phyloP scores from a whole-genome alignment of 805 yeast species.

The Sugiyamaella mastotermitis region DNA sequence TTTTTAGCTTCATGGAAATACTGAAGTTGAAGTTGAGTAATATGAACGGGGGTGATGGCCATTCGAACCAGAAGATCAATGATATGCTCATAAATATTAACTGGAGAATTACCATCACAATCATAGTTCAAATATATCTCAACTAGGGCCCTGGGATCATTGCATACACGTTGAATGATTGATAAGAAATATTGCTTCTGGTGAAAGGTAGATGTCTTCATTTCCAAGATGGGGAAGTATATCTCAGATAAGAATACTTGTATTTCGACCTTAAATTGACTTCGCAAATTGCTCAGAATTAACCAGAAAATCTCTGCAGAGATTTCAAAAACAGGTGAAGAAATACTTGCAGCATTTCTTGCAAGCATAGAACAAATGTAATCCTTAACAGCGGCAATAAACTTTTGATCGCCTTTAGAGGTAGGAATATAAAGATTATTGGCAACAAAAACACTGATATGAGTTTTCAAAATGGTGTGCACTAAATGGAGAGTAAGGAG shows the following conservation, averaged over 20 bases:
- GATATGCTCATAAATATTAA: constrained; percentile 79
- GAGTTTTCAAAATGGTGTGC: constrained; percentile 78
- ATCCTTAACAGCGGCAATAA: constrained; percentile 77
- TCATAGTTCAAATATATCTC: constrained; percentile 94
- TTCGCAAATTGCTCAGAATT: constrained; percentile 71
- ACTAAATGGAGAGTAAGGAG: constrained; percentile 80
- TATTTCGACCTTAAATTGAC: constrained; percentile 85
- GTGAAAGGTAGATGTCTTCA: constrained; percentile 85
- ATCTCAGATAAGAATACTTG: constrained; percentile 91
- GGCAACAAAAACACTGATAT: constrained; percentile 69
- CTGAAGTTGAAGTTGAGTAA: constrained; percentile 60
- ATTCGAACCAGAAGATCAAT: constrained; percentile 68
- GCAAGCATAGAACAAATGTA: constrained; percentile 77
- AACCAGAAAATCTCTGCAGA: constrained; percentile 93
- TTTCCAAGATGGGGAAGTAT: constrained; percentile 88
- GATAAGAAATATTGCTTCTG: constrained; percentile 84
- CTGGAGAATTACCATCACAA: constrained; percentile 70
- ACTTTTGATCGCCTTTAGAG: constrained; percentile 38
- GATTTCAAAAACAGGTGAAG: constrained; percentile 87
- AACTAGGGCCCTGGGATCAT: constrained; percentile 83
- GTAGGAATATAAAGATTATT: constrained; percentile 29
- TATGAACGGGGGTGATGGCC: constrained; percentile 67
- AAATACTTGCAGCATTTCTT: constrained; percentile 86
- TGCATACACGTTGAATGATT: constrained; percentile 74
- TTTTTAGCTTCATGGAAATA: constrained; percentile 42